Conservation (phyloP, 805 yeast genomes). For the Lachancea nothofagi region DNA sequence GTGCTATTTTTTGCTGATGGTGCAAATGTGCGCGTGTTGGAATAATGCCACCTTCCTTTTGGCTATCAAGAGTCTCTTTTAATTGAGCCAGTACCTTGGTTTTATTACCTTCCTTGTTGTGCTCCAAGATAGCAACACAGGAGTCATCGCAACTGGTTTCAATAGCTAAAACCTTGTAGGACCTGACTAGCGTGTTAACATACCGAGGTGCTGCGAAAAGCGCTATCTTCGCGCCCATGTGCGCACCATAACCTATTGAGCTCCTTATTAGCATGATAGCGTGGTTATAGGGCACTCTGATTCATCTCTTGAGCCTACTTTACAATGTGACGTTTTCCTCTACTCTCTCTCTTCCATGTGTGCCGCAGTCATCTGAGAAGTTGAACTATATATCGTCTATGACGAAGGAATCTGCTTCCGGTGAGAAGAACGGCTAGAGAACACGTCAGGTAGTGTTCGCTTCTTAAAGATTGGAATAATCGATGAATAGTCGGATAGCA, state of each 20-base stretch:
- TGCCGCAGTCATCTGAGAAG: too few relatives aligned
- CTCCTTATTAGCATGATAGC: not conserved
- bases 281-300: not conserved
- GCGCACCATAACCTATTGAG: not conserved
- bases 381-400: too few relatives aligned
- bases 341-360: too few relatives aligned
- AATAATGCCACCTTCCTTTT: slow-evolving; percentile 71
- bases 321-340: too few relatives aligned
- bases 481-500: too few relatives aligned
- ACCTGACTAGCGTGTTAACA: slow-evolving; percentile 17
- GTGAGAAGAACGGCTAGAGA: too few relatives aligned
- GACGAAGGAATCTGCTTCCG: too few relatives aligned
- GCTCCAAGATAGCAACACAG: slow-evolving; percentile 72
- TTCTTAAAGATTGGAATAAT: too few relatives aligned
- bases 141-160: slow-evolving; percentile 96
- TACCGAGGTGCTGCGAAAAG: not conserved
- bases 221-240: not conserved
- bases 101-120: slow-evolving; percentile 26
- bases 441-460: too few relatives aligned
- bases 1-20: slow-evolving; percentile 58
- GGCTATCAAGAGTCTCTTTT: slow-evolving; percentile 63
- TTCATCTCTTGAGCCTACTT: too few relatives aligned
- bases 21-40: slow-evolving; percentile 81
- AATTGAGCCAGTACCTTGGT: slow-evolving; percentile 44
- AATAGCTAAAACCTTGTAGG: slow-evolving; percentile 70